Evolutionary conservation across 768 basidiomycete genomes (phyloP), one percentile per base, ranked within the genome.

Genomic region (Mycena metata): DNA sequence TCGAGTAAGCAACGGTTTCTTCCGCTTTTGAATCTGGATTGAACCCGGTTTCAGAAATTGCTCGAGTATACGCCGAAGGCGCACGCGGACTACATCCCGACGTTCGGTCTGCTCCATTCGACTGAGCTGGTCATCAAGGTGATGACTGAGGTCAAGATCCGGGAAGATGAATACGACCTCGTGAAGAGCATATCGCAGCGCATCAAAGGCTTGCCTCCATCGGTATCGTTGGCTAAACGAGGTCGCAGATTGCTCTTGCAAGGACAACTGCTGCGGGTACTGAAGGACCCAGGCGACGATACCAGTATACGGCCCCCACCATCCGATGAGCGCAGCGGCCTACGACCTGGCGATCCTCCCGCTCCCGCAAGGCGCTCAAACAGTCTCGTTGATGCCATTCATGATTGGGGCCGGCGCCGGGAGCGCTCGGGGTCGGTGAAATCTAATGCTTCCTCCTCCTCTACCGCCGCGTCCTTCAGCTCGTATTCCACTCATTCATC

Each of bases 111-210:
- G 67, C 80, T 90, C 24, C 87, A 90, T 67, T 86, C 90, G 3
- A 91, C 89, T 19, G 89, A 93, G 66, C 80, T 90, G 69, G 86
- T 91, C 47, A 89, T 96, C 66, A 87, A 89, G 30, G 90, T 91
- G 3, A 87, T 98, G 80, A 89, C 90, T 45, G 95, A 95, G 73
- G 94, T 96, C 69, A 96, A 96, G 75, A 79, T 86, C 13, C 87
- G 94, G 21, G 95, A 96, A 77, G 94, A 96, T 58, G 94, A 95
- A 68, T 94, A 96, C 75, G 89, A 90, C n/a, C 78, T 88, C 42
- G 82, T 94, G 39, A 92, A 92, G 76, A 78, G 83, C 21, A 83
- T 94, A 21, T 80, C 88, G 16, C 76, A 79, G 8, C 84, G 86
- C 0, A 87, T 96, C 67, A 81, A 85, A 24, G 91, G 91, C 2